phyloP scores from a whole-genome alignment of 192 early-diverging fungal species.

The Coemansia sp. region DNA sequence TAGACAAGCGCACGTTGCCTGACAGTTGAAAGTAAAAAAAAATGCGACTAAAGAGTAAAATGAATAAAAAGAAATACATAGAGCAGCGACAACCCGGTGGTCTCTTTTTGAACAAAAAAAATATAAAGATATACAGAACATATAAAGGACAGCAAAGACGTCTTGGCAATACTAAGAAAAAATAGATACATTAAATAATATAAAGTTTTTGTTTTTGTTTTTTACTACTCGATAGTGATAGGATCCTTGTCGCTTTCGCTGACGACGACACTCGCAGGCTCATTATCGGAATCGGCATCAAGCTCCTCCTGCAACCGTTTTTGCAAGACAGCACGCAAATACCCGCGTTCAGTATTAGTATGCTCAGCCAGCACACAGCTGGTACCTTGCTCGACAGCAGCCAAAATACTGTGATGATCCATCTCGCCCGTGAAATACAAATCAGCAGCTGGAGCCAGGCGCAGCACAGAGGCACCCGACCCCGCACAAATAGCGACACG shows the following conservation, averaged over 20 bases:
- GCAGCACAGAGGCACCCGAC: conserved; percentile 73
- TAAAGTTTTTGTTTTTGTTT: not conserved
- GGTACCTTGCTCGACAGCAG: conserved; percentile 70
- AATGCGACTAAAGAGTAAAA: not conserved
- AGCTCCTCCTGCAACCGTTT: conserved; percentile 61
- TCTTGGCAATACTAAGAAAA: not conserved
- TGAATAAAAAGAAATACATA: not conserved
- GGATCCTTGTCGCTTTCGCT: conserved; percentile 83
- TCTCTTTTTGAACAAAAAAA: not conserved
- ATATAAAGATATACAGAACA: not conserved
- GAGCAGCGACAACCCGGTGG: not conserved
- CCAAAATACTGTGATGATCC: conserved; percentile 93
- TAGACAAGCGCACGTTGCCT: not conserved
- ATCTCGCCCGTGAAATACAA: conserved; percentile 94
- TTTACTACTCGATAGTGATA: conserved; percentile 53
- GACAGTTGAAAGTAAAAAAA: not conserved
- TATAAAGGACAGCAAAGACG: not conserved
- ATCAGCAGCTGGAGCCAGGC: conserved; percentile 61
- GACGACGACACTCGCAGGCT: conserved; percentile 65
- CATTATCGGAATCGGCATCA: conserved; percentile 39
- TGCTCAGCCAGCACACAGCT: conserved; percentile 91
- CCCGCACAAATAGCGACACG: conserved; percentile 94
- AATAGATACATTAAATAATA: conserved; percentile 1
- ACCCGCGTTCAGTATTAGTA: conserved; percentile 91
- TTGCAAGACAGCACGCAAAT: conserved; percentile 66